Base-by-base conservation (phyloP, 768 basidiomycete genomes). In the Leccinellum rugosiceps region DNA sequence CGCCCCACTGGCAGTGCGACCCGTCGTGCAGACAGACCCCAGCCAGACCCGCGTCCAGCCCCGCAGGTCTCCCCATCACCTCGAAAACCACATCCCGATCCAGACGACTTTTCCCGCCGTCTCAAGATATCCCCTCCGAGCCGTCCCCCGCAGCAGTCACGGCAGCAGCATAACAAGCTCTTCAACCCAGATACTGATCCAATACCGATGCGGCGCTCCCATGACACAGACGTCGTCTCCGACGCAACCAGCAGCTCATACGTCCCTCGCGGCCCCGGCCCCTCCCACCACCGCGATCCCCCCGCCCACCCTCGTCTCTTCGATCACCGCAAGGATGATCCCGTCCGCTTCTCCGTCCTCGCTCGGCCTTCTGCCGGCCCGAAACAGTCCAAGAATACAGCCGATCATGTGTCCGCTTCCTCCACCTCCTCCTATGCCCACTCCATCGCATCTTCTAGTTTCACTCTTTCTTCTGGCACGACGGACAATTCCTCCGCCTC, bases 311-410 rank as follows among this genome's bases (percentile, higher is more conserved):
- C 78, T 9, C 89, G 88, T 59, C 82, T 97, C 0, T 95, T 94
- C 57, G 94, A 98, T 68, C 92, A 90, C 58, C 81, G 90, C 38
- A 86, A 92, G 65, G 91, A 98, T 70, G 92, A 98, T 70, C 93
- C 97, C 0, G 83, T 94, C 31, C 83, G 88, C 11, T 98, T 98
- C 73, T 77, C 83, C 38, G 81, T 86, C 32, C 79, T 84, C 34
- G 75, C 83, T 4, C 81, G 85, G 43, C 80, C 86, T 9, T 67
- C 47, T 58, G 66, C 9, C 50, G 67, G 64, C 51, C 67, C 68
- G 41, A 80, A 80, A 6, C 77, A 80, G 1, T 63, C 76, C 0
- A 85, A 85, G 62, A 77, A 80, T 10, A 85, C 87, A 1, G 83
- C 77, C 26, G 90, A 91, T 65, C 84, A 86, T 56, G 76, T 90